phyloP scores from a whole-genome alignment of 2,329 filamentous ascomycete species.

The Neurospora sp. region DNA sequence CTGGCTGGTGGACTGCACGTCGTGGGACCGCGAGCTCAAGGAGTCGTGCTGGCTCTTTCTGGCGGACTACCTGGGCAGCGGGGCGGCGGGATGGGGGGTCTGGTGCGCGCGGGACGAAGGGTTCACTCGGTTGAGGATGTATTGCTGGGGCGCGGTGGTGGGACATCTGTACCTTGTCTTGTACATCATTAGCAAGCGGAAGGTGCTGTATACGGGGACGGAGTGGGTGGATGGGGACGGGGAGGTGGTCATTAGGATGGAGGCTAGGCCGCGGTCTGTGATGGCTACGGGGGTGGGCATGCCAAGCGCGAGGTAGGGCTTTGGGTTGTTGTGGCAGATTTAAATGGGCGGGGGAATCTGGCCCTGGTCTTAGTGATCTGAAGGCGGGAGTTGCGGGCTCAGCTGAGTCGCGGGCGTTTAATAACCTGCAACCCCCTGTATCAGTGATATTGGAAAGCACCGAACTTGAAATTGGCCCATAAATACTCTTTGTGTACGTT shows the following conservation, averaged over 20 bases:
- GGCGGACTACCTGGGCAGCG: conserved; percentile 46
- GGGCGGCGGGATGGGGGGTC: conserved; percentile 57
- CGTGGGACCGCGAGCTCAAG: conserved; percentile 41
- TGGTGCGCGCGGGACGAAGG: conserved; percentile 40
- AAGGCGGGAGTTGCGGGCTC: neutral
- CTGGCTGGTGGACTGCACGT: conserved; percentile 55
- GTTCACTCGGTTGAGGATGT: conserved; percentile 49
- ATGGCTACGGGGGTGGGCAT: neutral
- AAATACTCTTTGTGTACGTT: neutral
- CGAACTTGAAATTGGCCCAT: neutral
- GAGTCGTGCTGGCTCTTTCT: conserved; percentile 52
- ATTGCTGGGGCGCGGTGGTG: conserved; percentile 67
- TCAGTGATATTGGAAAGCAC: neutral
- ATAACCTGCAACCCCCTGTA: neutral
- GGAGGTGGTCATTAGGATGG: conserved; percentile 36
- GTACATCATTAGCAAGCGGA: conserved; percentile 59
- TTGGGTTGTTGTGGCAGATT: neutral
- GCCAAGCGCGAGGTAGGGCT: neutral
- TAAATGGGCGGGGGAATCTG: neutral
- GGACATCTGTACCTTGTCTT: conserved; percentile 66
- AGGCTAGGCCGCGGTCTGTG: conserved; percentile 15
- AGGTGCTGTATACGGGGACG: conserved; percentile 45
- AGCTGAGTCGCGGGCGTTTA: neutral
- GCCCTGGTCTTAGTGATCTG: neutral
- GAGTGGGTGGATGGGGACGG: conserved; percentile 59